These are phyloP conservation scores for Phanerochaete carnosa DNA, from an alignment of 768 basidiomycete genomes.

Conservation along the genomic window DNA sequence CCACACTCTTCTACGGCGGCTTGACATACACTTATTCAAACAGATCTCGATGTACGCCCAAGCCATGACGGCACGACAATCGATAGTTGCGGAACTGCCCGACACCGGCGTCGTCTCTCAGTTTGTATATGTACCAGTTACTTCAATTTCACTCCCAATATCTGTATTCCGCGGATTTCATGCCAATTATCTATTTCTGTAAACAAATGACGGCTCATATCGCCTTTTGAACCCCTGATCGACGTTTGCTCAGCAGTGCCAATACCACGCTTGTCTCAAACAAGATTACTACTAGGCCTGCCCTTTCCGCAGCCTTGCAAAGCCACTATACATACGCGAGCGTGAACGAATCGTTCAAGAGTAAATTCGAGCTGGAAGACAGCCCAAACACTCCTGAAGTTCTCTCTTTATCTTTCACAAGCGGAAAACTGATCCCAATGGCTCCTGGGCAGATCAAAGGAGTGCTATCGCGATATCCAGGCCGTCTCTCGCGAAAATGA, in stretches of 20 bases:
- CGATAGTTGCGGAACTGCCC: too few relatives aligned
- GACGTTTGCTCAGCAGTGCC: slow-evolving; percentile 39
- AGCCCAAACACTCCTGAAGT: slow-evolving; percentile 50
- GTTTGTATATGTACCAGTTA: too few relatives aligned
- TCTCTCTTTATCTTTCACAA: slow-evolving; percentile 53
- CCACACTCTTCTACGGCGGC: too few relatives aligned
- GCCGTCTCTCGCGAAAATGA: slow-evolving; percentile 45
- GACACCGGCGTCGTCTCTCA: too few relatives aligned
- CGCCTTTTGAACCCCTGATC: too few relatives aligned
- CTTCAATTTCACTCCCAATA: too few relatives aligned
- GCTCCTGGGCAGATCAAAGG: slow-evolving; percentile 52
- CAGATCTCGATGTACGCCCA: too few relatives aligned
- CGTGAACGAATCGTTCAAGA: slow-evolving; percentile 42
- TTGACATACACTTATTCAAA: too few relatives aligned
- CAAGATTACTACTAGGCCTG: slow-evolving; percentile 35
- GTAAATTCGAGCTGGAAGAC: slow-evolving; percentile 41
- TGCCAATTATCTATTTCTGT: too few relatives aligned
- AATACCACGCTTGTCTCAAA: slow-evolving; percentile 43
- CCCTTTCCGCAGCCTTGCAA: slow-evolving; percentile 38
- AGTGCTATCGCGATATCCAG: slow-evolving; percentile 50
- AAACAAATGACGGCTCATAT: too few relatives aligned
- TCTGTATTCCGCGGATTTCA: too few relatives aligned
- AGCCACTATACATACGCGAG: slow-evolving; percentile 41
- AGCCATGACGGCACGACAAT: too few relatives aligned
- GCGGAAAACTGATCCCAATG: slow-evolving; percentile 55